These are phyloP conservation scores for Thecaphora thlaspeos DNA, from an alignment of 1,284 basidiomycete species.

Conservation along the genomic window DNA sequence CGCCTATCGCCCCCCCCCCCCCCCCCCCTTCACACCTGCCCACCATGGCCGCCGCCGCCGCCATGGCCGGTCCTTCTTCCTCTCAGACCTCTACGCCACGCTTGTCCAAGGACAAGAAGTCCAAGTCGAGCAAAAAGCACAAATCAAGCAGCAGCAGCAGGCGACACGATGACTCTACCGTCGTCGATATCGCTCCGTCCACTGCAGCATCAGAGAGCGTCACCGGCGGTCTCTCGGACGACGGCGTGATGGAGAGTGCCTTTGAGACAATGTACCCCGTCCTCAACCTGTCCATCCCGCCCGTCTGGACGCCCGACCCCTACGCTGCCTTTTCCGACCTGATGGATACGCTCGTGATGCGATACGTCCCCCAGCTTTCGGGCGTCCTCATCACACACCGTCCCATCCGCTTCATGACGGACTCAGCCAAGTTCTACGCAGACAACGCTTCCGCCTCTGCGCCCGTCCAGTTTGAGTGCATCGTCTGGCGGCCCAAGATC, in stretches of 20 bases:
- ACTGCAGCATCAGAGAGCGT: too few relatives aligned
- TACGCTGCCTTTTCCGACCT: slow-evolving; percentile 44
- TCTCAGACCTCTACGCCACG: not conserved
- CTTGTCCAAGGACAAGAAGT: slow-evolving; percentile 29
- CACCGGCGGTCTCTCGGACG: not conserved
- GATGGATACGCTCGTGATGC: slow-evolving; percentile 56
- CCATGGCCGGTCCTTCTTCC: not conserved
- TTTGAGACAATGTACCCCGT: slow-evolving; percentile 41
- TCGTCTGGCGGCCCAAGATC: slow-evolving; percentile 83
- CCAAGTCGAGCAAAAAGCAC: slow-evolving; percentile 21
- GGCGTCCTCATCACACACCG: slow-evolving; percentile 87
- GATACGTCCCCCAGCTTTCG: slow-evolving; percentile 78
- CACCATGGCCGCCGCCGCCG: too few relatives aligned
- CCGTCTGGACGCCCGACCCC: slow-evolving; percentile 38
- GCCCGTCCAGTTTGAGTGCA: slow-evolving; percentile 74
- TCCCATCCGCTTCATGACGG: slow-evolving; percentile 70
- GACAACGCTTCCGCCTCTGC: slow-evolving; percentile 86
- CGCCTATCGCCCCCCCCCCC: too few relatives aligned
- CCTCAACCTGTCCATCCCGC: slow-evolving; percentile 50
- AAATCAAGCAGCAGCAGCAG: slow-evolving; percentile 16
- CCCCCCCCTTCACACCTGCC: too few relatives aligned
- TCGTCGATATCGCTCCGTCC: not conserved
- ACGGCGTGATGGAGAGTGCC: slow-evolving; percentile 8
- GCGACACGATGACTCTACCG: not conserved
- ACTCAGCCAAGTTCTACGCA: slow-evolving; percentile 70